Evolutionary conservation across 2,329 filamentous ascomycete genomes (phyloP).

Genomic region (Macrophomina phaseolina): DNA sequence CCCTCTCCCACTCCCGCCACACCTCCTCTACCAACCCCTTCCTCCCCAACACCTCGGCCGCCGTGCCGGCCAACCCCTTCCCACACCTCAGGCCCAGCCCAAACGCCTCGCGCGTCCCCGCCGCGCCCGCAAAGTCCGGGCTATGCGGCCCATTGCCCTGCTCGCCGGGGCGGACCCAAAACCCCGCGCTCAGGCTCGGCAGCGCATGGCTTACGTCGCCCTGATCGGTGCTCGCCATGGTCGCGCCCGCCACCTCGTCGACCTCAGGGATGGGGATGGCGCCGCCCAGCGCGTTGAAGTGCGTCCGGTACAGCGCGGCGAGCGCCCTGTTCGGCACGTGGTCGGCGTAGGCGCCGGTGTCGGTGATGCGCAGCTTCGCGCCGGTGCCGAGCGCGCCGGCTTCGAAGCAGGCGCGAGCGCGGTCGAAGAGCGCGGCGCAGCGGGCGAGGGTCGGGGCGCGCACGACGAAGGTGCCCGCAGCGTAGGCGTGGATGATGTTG

Average conservation of each 20-base stretch:
- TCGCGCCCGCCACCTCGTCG: slow-evolving; percentile 50
- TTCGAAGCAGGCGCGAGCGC: slow-evolving; percentile 51
- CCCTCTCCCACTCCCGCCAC: slow-evolving; percentile 35
- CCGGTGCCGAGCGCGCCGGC: slow-evolving; percentile 58
- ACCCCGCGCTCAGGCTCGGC: slow-evolving; percentile 61
- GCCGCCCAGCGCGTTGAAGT: slow-evolving; percentile 43
- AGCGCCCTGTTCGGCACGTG: slow-evolving; percentile 61
- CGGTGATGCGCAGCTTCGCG: slow-evolving; percentile 53
- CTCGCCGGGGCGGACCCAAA: slow-evolving; percentile 50
- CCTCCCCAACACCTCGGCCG: slow-evolving; percentile 43
- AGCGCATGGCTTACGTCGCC: slow-evolving; percentile 64
- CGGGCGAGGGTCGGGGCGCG: slow-evolving; percentile 40
- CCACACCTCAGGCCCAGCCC: slow-evolving; percentile 40
- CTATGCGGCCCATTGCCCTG: slow-evolving; percentile 45
- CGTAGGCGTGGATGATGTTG: slow-evolving; percentile 50
- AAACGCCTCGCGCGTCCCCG: slow-evolving; percentile 45
- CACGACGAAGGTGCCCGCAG: slow-evolving; percentile 45
- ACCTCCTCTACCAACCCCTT: slow-evolving; percentile 28
- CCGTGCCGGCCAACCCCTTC: slow-evolving; percentile 46
- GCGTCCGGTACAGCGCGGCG: slow-evolving; percentile 33
- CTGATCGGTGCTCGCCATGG: slow-evolving; percentile 65
- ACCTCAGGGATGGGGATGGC: slow-evolving; percentile 45
- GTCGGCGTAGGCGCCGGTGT: slow-evolving; percentile 56
- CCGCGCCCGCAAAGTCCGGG: slow-evolving; percentile 47
- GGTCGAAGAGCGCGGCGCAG: slow-evolving; percentile 38